Base-by-base conservation (phyloP, 345 rosid species). In the Eucalyptus leucophloia region DNA sequence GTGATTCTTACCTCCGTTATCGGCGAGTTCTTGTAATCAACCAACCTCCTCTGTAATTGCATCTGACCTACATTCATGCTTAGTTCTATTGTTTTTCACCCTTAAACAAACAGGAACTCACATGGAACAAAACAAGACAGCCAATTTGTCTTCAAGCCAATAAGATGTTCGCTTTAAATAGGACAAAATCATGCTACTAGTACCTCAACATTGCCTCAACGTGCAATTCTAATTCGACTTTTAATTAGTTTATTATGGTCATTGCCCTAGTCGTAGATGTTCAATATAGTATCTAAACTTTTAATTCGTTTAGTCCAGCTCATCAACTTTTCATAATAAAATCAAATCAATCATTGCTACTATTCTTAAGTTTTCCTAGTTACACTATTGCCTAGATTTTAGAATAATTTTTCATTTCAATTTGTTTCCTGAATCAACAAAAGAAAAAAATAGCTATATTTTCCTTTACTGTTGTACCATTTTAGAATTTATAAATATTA, bases 41-140 rank as follows among this genome's bases (percentile, higher is more conserved):
- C 91, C 92, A 95, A 93, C 81, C 93, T 92, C 90, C 96, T 95
- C 94, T 96, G 99, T 96, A 95, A 93, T 96, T 95, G 97, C 19
- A 23, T 9, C 62, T 23, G 62, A 92, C 90, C 93, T 91, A 93
- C 94, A 24, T 97, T 97, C 99, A 96, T 95, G 87, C 62, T 86
- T 72, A 26, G 77, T 86, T 85, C 91, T 89, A 56, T 92, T 86
- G 6, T 67, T 32, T 90, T n/a, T 12, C 69, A 60, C 69, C 69
- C 69, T 12, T n/a, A 12, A 60, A 32, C 30, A 28, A 30, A 62
- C 34, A 28, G 14, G 69, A 42, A 69, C 56, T 60, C 83, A 81
- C 89, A 58, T 86, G n/a, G 72, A 62, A 62, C 72, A 62, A 30
- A 13, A 14, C 34, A 62, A 62, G 72, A 4, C 32, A 62, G 72